A percentile compares a stretch with the other conserved stretches of the same genome.
These are phyloP conservation scores for Penicillium pulvis DNA, from an alignment of 495 filamentous ascomycete species.

Conservation along the genomic window DNA sequence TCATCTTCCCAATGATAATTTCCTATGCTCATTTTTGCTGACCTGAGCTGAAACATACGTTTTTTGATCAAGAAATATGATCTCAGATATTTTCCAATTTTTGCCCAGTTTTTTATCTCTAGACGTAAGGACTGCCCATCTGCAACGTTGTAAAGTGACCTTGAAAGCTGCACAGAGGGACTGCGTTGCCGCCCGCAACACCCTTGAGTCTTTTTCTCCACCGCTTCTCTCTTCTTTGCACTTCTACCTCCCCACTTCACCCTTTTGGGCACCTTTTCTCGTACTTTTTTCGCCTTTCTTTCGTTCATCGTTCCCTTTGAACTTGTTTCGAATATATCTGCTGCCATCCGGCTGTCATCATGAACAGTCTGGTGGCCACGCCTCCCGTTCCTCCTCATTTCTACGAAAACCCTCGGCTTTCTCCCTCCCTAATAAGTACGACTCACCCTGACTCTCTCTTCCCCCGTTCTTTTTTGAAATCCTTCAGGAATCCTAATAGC, in stretches of 20 bases:
- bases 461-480: slow-evolving; percentile 1
- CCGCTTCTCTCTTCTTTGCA: slow-evolving; percentile 45
- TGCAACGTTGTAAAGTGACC: slow-evolving; percentile 27
- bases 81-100: slow-evolving; percentile 1
- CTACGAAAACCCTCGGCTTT: slow-evolving; percentile 68
- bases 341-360: slow-evolving; percentile 50
- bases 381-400: slow-evolving; percentile 77
- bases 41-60: not conserved
- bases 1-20: not conserved
- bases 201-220: slow-evolving; percentile 31
- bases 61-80: not conserved
- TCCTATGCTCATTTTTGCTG: not conserved
- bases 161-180: slow-evolving; percentile 33
- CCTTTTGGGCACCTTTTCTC: slow-evolving; percentile 38
- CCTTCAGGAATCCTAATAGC: slow-evolving; percentile 4
- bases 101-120: slow-evolving; percentile 5
- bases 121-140: slow-evolving; percentile 24
- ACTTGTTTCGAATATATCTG: slow-evolving; percentile 12
- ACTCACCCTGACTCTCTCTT: slow-evolving; percentile 16
- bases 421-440: slow-evolving; percentile 71
- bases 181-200: slow-evolving; percentile 51
- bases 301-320: slow-evolving; percentile 17
- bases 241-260: slow-evolving; percentile 43
- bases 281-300: slow-evolving; percentile 22
- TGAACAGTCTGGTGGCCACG: slow-evolving; percentile 64